Percentiles rank a stretch among this genome's conserved stretches.
Conservation (phyloP, 192 early-diverging fungal species). For the Umbelopsis isabellina region DNA sequence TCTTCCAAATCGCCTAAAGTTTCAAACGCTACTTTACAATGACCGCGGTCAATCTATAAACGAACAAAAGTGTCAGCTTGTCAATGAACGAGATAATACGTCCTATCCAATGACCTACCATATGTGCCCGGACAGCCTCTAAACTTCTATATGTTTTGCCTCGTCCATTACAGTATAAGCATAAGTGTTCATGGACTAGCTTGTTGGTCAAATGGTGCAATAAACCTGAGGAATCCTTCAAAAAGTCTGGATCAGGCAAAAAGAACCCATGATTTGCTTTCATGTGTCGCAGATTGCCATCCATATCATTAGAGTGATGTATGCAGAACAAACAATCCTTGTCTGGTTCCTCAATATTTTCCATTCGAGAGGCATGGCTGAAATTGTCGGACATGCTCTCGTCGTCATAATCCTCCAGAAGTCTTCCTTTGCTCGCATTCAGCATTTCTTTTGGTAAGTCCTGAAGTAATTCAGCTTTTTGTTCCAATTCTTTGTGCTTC, state of each 20-base stretch:
- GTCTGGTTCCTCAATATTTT: constrained; percentile 24
- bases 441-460: background rate
- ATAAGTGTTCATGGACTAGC: constrained; percentile 88
- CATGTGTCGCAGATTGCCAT: constrained; percentile 92
- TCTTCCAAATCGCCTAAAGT: constrained; percentile 87
- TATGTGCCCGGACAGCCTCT: constrained; percentile 93
- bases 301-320: constrained; percentile 60
- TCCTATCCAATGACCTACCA: constrained; percentile 53
- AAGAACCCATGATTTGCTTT: constrained; percentile 87
- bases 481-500: constrained; percentile 89
- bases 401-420: background rate
- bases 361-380: constrained; percentile 8
- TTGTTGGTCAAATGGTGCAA: constrained; percentile 92
- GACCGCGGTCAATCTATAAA: constrained; percentile 81
- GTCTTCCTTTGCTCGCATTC: background rate
- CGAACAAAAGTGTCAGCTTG: background rate
- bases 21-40: constrained; percentile 95
- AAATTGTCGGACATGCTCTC: background rate
- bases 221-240: constrained; percentile 86
- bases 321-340: constrained; percentile 93
- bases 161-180: constrained; percentile 92
- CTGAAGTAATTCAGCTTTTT: constrained; percentile 29
- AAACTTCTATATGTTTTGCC: constrained; percentile 79
- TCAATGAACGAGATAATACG: background rate
- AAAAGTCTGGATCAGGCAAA: constrained; percentile 93